phyloP scores from a whole-genome alignment of 2,329 filamentous ascomycete genomes.

The Blastomyces emzantsi region DNA sequence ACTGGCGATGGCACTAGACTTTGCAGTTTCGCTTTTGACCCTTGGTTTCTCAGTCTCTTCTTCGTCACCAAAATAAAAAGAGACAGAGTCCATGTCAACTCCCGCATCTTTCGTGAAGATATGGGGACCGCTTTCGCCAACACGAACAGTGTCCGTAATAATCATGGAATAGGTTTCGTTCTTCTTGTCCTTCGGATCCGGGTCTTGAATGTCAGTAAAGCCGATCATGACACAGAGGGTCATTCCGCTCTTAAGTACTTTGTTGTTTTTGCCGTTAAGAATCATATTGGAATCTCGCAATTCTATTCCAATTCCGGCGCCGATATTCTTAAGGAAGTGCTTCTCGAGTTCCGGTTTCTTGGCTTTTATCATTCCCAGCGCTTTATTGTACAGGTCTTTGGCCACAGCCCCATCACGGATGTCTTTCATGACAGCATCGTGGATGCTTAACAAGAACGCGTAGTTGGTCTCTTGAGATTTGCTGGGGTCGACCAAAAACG shows the following conservation, averaged over 20 bases:
- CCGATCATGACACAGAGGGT: conserved; percentile 86
- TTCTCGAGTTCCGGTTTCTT: conserved; percentile 96
- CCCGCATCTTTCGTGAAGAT: conserved; percentile 92
- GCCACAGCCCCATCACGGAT: conserved; percentile 75
- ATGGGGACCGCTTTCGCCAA: conserved; percentile 57
- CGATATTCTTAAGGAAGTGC: conserved; percentile 87
- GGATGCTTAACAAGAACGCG: conserved; percentile 73
- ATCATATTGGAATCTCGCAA: conserved; percentile 73
- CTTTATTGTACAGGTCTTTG: conserved; percentile 89
- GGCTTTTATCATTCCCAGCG: conserved; percentile 65
- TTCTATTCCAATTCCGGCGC: conserved; percentile 88
- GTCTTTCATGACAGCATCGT: conserved; percentile 84
- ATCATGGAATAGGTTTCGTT: conserved; percentile 83
- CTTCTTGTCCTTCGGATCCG: conserved; percentile 78
- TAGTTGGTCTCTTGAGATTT: conserved; percentile 94
- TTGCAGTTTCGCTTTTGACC: conserved; percentile 72
- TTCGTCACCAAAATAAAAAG: conserved; percentile 98
- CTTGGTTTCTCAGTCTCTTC: conserved; percentile 71
- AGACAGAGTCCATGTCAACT: conserved; percentile 84
- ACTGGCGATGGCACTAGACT: conserved; percentile 77
- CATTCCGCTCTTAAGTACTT: conserved; percentile 90
- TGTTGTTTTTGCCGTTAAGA: conserved; percentile 76
- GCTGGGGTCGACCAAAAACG: conserved; percentile 94
- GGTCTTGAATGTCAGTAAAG: conserved; percentile 81
- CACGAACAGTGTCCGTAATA: conserved; percentile 86